Evolutionary conservation across 495 filamentous ascomycete species (phyloP), one percentile per base, ranked within the genome.

Genomic region (Trichoderma gamsii): DNA sequence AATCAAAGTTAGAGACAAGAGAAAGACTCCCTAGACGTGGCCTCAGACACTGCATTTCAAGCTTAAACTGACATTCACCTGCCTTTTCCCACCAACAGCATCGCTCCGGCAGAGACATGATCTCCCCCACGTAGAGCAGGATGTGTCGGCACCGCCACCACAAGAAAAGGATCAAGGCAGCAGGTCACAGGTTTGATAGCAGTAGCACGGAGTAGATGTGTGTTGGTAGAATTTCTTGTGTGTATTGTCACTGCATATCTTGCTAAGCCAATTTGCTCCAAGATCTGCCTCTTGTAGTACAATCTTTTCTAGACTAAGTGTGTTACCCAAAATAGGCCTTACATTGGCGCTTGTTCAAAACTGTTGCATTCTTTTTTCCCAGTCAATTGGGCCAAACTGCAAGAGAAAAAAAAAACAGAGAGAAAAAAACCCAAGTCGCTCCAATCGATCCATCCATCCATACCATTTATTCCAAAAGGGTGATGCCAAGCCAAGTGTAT

Each of bases 1-100:
- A 61, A 27, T 61, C 16, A 15, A 61, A 15, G 11, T 16, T 21
- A 13, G 56, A 61, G 56, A 32, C 25, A 61, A 29, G 4, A 29
- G 4, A 12, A 25, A 25, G 4, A 25, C 12, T 29, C 23, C 56
- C 23, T 29, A 4, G n/a, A 5, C 16, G 8, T 56, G 21, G 43
- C 56, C 56, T 29, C 23, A 61, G 13, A 61, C 56, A 61, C 11
- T 13, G 56, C 56, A 61, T 61, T 61, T 61, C 56, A 61, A 61
- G 56, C 56, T 61, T 61, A 61, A 61, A 21, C 56, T 61, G 56
- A 61, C 56, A 27, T 27, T 61, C 56, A 3, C 25, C 13, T 25
- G 56, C 27, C 23, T 61, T 18, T 18, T 18, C 9, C 8, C 56
- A 61, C 56, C 56, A 61, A 52, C 49, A 52, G 49, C 49, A 52